Conservation (phyloP, 2,329 filamentous ascomycete genomes). For the Cladophialophora bantiana region DNA sequence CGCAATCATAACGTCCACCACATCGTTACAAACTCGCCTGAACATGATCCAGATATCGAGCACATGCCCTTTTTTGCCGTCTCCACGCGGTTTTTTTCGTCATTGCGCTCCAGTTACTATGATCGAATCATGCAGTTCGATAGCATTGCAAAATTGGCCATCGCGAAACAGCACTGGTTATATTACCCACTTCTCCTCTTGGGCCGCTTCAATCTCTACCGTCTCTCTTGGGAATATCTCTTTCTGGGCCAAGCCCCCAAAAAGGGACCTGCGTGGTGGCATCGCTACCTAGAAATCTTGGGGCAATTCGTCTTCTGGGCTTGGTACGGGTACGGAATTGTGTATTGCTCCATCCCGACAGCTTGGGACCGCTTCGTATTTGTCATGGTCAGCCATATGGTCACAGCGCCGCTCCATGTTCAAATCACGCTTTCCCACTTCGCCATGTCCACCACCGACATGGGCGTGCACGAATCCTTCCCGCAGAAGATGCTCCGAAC, state of each 20-base stretch:
- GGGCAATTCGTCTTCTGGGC: slow-evolving; percentile 84
- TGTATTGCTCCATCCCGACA: slow-evolving; percentile 75
- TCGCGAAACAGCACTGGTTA: slow-evolving; percentile 78
- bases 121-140: slow-evolving; percentile 81
- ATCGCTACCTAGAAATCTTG: slow-evolving; percentile 77
- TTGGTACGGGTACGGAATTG: slow-evolving; percentile 82
- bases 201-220: slow-evolving; percentile 86
- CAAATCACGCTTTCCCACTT: slow-evolving; percentile 94
- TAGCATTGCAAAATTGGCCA: slow-evolving; percentile 70
- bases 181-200: slow-evolving; percentile 84
- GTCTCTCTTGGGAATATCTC: slow-evolving; percentile 79
- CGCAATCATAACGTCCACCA: slow-evolving; percentile 95
- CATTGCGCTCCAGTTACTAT: slow-evolving; percentile 81
- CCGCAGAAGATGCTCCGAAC: slow-evolving; percentile 90
- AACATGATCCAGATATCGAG: slow-evolving; percentile 95
- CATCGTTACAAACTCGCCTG: slow-evolving; percentile 91
- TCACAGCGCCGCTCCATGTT: slow-evolving; percentile 81
- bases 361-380: slow-evolving; percentile 74
- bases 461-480: slow-evolving; percentile 85
- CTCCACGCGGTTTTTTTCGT: slow-evolving; percentile 78
- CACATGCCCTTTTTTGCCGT: slow-evolving; percentile 89
- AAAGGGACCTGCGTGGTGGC: slow-evolving; percentile 82
- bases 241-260: slow-evolving; percentile 72
- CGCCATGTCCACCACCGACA: slow-evolving; percentile 87
- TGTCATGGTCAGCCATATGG: slow-evolving; percentile 79